Conservation (phyloP, 192 early-diverging fungal species). For the Coemansia javaensis region DNA sequence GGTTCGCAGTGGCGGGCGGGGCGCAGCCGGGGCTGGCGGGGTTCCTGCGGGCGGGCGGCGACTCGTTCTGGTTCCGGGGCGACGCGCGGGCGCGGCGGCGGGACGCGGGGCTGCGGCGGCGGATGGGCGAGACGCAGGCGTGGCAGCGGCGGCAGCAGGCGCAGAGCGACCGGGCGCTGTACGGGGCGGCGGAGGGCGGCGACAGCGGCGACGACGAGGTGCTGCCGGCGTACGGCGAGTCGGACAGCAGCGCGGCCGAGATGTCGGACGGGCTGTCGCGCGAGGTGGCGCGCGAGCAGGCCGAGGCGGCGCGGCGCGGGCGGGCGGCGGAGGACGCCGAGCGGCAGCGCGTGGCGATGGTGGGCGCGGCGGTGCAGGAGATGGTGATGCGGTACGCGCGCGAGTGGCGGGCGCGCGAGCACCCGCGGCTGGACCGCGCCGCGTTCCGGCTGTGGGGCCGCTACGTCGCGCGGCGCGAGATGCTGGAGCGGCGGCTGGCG, state of each 20-base stretch:
- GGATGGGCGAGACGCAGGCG: constrained; percentile 1
- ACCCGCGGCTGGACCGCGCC: constrained; percentile 5
- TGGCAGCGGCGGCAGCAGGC: constrained; percentile 5
- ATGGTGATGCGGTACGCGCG: constrained; percentile 5
- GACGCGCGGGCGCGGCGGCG: background rate
- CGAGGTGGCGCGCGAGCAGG: constrained; percentile 16
- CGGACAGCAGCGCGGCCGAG: constrained; percentile 17
- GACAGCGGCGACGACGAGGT: constrained; percentile 13
- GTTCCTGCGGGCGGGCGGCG: background rate
- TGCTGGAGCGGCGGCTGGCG: background rate
- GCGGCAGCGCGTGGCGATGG: constrained; percentile 5
- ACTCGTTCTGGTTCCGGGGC: constrained; percentile 21
- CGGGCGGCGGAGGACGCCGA: background rate
- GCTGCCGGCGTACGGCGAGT: constrained; percentile 49
- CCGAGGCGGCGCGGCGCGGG: background rate
- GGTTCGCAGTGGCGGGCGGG: too few relatives aligned
- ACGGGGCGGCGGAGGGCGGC: background rate
- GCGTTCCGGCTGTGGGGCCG: constrained; percentile 11
- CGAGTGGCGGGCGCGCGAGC: constrained; percentile 10
- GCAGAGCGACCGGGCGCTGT: background rate
- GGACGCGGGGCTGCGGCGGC: background rate
- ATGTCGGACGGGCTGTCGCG: constrained; percentile 16
- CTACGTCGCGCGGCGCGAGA: background rate
- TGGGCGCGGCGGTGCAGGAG: constrained; percentile 2
- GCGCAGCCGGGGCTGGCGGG: too few relatives aligned